Conservation (phyloP, 306 rosid genomes). For the Casuarina cunninghamiana region DNA sequence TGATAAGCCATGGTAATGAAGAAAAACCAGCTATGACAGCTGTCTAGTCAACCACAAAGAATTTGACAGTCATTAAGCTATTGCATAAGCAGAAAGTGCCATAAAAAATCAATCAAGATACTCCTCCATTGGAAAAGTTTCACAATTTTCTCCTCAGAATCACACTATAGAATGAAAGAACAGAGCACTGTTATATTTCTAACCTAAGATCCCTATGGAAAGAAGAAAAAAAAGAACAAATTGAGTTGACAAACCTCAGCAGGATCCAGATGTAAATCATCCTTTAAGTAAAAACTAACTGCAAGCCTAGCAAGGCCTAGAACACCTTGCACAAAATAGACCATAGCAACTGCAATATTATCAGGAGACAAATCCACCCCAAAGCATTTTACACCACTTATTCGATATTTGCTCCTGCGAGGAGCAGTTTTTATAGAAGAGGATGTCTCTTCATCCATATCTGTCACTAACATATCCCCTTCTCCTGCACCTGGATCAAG, state of each 20-base stretch:
- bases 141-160: slow-evolving; percentile 13
- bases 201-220: slow-evolving; percentile 6
- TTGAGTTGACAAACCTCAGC: slow-evolving; percentile 71
- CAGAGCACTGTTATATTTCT: slow-evolving; percentile 6
- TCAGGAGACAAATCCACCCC: slow-evolving; percentile 91
- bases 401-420: slow-evolving; percentile 43
- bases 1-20: slow-evolving; percentile 89
- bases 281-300: slow-evolving; percentile 79
- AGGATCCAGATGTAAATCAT: slow-evolving; percentile 92
- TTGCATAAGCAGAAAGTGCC: neutral
- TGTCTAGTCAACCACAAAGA: slow-evolving; percentile 67
- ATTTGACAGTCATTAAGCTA: slow-evolving; percentile 38
- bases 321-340: slow-evolving; percentile 98
- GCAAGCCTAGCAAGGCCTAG: slow-evolving; percentile 95
- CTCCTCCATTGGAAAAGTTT: neutral
- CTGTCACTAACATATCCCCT: slow-evolving; percentile 43
- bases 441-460: slow-evolving; percentile 46
- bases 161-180: neutral
- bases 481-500: slow-evolving; percentile 59
- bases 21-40: slow-evolving; percentile 87
- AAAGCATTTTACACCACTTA: slow-evolving; percentile 45
- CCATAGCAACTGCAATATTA: slow-evolving; percentile 92
- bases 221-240: slow-evolving; percentile 7
- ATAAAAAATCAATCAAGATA: neutral
- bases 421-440: slow-evolving; percentile 38